phyloP scores from a whole-genome alignment of 768 basidiomycete genomes.

The Pleurotus cornucopiae region DNA sequence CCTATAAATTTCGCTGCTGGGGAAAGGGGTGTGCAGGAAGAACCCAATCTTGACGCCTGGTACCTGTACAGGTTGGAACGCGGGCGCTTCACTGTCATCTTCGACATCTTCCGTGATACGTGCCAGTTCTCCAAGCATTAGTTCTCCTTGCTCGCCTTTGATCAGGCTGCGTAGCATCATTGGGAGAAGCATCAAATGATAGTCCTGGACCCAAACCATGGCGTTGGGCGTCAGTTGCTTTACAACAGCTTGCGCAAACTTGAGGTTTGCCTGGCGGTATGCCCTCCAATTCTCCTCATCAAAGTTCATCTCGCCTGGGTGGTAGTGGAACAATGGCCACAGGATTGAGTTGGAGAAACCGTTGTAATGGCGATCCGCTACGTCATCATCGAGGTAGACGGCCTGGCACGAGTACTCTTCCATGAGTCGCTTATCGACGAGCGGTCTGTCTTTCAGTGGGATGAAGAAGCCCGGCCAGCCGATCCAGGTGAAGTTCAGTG shows the following conservation, averaged over 20 bases:
- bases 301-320: constrained; percentile 99
- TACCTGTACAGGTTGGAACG: constrained; percentile 30
- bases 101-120: constrained; percentile 73
- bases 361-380: constrained; percentile 98
- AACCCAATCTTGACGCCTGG: constrained; percentile 92
- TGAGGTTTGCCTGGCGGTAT: constrained; percentile 93
- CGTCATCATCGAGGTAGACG: constrained; percentile 95
- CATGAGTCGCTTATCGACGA: constrained; percentile 88
- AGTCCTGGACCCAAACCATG: constrained; percentile 99
- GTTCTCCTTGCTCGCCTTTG: constrained; percentile 63
- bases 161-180: constrained; percentile 90
- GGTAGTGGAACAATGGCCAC: constrained; percentile 99
- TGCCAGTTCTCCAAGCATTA: constrained; percentile 56
- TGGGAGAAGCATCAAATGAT: constrained; percentile 96
- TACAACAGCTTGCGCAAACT: constrained; percentile 87
- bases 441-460: constrained; percentile 84
- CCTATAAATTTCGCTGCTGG: constrained; percentile 97
- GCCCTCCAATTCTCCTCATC: constrained; percentile 98
- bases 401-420: constrained; percentile 97
- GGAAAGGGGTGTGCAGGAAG: constrained; percentile 98
- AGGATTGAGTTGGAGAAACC: constrained; percentile 99
- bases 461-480: constrained; percentile 95
- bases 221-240: constrained; percentile 77
- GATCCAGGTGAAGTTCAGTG: constrained; percentile 96
- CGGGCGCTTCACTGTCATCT: constrained; percentile 35